Conservation (phyloP, 495 filamentous ascomycete species). For the Acidomyces sp. region DNA sequence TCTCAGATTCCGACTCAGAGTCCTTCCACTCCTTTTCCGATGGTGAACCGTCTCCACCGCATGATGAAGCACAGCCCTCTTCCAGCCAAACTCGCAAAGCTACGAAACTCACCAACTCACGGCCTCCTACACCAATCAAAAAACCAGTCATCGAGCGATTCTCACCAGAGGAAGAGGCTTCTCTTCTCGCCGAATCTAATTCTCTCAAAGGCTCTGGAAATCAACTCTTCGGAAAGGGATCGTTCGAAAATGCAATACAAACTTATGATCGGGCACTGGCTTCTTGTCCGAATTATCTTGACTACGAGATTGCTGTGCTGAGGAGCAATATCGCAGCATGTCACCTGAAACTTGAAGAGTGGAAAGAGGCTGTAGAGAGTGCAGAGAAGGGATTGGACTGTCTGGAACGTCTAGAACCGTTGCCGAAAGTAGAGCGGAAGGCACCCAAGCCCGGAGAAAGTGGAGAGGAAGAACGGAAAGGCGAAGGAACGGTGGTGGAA, state of each 20-base stretch:
- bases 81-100: background rate
- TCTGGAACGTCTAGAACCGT: slow-evolving; percentile 47
- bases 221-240: slow-evolving; percentile 52
- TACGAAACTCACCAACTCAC: background rate
- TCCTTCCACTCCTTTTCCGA: slow-evolving; percentile 19
- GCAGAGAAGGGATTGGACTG: slow-evolving; percentile 63
- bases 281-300: slow-evolving; percentile 73
- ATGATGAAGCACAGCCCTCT: background rate
- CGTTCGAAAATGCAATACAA: slow-evolving; percentile 75
- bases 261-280: slow-evolving; percentile 76
- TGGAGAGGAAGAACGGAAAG: slow-evolving; percentile 16
- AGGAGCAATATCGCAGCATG: slow-evolving; percentile 84
- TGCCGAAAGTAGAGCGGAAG: slow-evolving; percentile 19
- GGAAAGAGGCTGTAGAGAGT: slow-evolving; percentile 65
- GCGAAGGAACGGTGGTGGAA: slow-evolving; percentile 32
- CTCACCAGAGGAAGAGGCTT: slow-evolving; percentile 63
- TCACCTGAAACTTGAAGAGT: slow-evolving; percentile 72
- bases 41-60: slow-evolving; percentile 7
- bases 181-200: slow-evolving; percentile 58
- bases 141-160: slow-evolving; percentile 30
- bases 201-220: slow-evolving; percentile 69
- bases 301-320: slow-evolving; percentile 79
- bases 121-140: background rate
- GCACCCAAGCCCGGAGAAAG: slow-evolving; percentile 9
- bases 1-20: slow-evolving; percentile 19